These are phyloP conservation scores for Plasmodium falciparum DNA, from an alignment of 169 alveolate species.

Conservation along the genomic window DNA sequence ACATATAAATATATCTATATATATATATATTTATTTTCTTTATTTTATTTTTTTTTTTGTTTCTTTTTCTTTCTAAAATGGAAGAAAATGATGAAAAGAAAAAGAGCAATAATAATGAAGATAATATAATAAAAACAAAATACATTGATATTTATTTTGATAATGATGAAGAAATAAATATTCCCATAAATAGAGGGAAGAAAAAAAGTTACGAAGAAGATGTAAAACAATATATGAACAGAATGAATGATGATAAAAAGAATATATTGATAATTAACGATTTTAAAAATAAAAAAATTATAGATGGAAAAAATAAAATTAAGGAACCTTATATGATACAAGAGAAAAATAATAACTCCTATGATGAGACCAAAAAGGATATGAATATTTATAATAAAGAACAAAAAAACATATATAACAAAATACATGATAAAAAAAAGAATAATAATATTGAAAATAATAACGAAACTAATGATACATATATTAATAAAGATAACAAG, in stretches of 20 bases:
- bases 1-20: not conserved
- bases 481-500: slow-evolving; percentile 10
- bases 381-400: too few species aligned
- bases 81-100: slow-evolving; percentile 29
- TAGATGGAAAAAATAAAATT: not conserved
- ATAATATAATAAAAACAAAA: slow-evolving; percentile 3
- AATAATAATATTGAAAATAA: not conserved
- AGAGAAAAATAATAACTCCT: not conserved
- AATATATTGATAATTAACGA: slow-evolving; percentile 12
- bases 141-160: slow-evolving; percentile 25
- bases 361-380: not conserved
- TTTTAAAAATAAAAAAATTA: not conserved
- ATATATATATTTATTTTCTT: not conserved
- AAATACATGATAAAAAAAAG: not conserved
- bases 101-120: not conserved
- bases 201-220: not conserved
- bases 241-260: slow-evolving; percentile 6
- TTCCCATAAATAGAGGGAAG: slow-evolving; percentile 13
- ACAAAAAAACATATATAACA: not conserved
- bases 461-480: not conserved
- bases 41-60: not conserved
- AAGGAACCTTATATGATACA: not conserved
- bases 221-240: slow-evolving; percentile 3
- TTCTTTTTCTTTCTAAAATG: slow-evolving; percentile 17
- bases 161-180: slow-evolving; percentile 28